phyloP scores from a whole-genome alignment of 306 rosid genomes.

The Quercus dentata region DNA sequence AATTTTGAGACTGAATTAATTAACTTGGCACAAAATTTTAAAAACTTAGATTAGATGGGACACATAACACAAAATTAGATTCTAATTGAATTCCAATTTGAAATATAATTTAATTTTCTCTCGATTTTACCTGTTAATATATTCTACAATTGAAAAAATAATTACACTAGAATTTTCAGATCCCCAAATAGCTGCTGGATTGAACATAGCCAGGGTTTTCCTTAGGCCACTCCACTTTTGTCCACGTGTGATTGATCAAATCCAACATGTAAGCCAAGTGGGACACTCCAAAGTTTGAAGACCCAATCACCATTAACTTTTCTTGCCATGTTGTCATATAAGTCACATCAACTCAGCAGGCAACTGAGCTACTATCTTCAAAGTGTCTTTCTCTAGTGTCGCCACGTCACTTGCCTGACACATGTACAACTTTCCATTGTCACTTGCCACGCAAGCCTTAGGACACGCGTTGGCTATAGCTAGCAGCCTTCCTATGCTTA shows the following conservation, averaged over 20 bases:
- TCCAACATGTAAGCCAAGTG: constrained; percentile 4
- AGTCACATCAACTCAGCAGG: constrained; percentile 6
- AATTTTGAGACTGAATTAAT: too few relatives aligned
- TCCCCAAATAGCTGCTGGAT: constrained; percentile 24
- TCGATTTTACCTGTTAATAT: too few relatives aligned
- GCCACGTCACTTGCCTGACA: not conserved
- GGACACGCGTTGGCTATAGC: constrained; percentile 27
- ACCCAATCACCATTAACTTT: constrained; percentile 15
- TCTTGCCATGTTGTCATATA: constrained; percentile 12
- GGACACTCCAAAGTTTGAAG: constrained; percentile 16
- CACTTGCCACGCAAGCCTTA: not conserved
- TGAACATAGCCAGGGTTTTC: constrained; percentile 26
- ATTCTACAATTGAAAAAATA: too few relatives aligned
- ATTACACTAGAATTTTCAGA: not conserved
- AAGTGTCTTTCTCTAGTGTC: not conserved
- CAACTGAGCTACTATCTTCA: constrained; percentile 6
- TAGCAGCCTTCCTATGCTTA: constrained; percentile 8
- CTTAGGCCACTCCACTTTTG: constrained; percentile 2
- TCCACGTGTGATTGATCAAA: constrained; percentile 15
- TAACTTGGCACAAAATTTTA: too few relatives aligned
- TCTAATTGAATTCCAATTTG: too few relatives aligned
- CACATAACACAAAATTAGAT: too few relatives aligned
- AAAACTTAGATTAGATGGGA: too few relatives aligned
- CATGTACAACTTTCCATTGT: constrained; percentile 8
- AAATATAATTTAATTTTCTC: too few relatives aligned